These are phyloP conservation scores for Cladobotryum mycophilum DNA, from an alignment of 2,329 filamentous ascomycete genomes.

Conservation along the genomic window DNA sequence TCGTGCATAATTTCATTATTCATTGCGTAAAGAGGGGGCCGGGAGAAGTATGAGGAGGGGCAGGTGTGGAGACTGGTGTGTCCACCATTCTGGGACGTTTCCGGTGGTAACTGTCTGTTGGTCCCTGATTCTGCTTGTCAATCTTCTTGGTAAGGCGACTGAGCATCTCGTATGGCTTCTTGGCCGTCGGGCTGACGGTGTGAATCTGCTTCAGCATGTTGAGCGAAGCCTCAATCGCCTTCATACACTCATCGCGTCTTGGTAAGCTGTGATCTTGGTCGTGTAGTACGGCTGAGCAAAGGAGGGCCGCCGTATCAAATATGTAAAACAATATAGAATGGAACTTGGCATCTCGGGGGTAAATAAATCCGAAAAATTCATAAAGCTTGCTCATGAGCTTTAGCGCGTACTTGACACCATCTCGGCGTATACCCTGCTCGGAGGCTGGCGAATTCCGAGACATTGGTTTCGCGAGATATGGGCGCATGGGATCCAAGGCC, in stretches of 20 bases:
- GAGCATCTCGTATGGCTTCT: slow-evolving; percentile 27
- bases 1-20: background rate
- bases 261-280: slow-evolving; percentile 37
- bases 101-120: slow-evolving; percentile 9
- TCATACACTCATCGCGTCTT: slow-evolving; percentile 33
- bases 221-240: slow-evolving; percentile 32
- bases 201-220: slow-evolving; percentile 27
- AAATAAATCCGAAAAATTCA: slow-evolving; percentile 37
- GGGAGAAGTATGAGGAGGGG: background rate
- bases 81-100: slow-evolving; percentile 7
- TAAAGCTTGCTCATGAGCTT: slow-evolving; percentile 35
- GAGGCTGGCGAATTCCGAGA: slow-evolving; percentile 19
- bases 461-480: slow-evolving; percentile 36
- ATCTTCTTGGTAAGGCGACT: slow-evolving; percentile 22
- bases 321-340: slow-evolving; percentile 44
- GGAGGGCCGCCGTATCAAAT: slow-evolving; percentile 44
- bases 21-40: background rate
- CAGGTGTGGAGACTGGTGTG: background rate
- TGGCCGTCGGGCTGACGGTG: slow-evolving; percentile 25
- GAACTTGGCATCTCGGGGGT: slow-evolving; percentile 41
- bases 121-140: background rate
- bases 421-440: slow-evolving; percentile 33
- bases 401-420: slow-evolving; percentile 38
- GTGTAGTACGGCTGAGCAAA: slow-evolving; percentile 47
- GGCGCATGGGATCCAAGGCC: slow-evolving; percentile 39